Evolutionary conservation across 495 filamentous ascomycete species (phyloP).

Genomic region (Podospora sp.): DNA sequence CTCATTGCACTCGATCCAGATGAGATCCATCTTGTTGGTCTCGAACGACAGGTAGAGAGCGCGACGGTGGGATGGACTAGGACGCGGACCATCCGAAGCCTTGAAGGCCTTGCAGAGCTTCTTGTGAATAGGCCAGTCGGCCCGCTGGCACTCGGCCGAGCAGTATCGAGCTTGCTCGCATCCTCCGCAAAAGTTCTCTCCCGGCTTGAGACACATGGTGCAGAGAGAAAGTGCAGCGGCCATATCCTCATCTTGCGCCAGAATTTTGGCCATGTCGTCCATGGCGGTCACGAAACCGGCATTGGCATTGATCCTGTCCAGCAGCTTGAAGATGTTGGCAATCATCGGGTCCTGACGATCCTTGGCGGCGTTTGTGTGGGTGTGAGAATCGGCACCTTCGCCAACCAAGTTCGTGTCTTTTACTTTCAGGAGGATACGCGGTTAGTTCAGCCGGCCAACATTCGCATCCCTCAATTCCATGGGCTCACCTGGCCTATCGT

Average conservation of each 20-base stretch:
- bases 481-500: background rate
- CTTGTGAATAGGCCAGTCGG: constrained; percentile 21
- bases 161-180: constrained; percentile 19
- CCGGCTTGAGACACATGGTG: constrained; percentile 9
- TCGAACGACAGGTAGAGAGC: constrained; percentile 14
- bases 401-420: background rate
- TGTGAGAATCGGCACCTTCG: background rate
- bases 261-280: background rate
- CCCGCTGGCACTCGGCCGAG: constrained; percentile 7
- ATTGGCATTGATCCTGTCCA: background rate
- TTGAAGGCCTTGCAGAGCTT: constrained; percentile 20
- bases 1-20: background rate
- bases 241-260: background rate
- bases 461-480: no score
- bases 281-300: background rate
- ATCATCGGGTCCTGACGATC: background rate
- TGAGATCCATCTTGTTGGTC: constrained; percentile 5
- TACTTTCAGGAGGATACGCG: no score
- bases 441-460: no score
- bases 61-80: constrained; percentile 16
- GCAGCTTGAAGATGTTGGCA: background rate
- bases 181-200: background rate
- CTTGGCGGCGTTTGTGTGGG: background rate
- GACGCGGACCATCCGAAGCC: background rate
- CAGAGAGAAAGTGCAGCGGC: background rate